A percentile compares a stretch with the other conserved stretches of the same genome.
Conservation (phyloP, 2,329 filamentous ascomycete genomes). For the Fusarium ambrosium region DNA sequence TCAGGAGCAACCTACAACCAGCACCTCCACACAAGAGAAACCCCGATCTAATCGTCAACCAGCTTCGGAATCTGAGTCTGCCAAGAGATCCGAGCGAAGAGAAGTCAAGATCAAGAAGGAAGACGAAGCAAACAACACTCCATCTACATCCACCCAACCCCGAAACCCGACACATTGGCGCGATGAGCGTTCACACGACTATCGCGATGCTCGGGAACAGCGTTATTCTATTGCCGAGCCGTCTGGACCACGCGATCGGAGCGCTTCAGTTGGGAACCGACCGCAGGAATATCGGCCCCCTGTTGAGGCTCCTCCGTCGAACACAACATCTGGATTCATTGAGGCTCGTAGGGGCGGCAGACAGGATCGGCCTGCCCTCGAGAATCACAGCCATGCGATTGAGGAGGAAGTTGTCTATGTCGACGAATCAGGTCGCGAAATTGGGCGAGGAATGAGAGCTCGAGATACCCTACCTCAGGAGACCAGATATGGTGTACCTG, state of each 20-base stretch:
- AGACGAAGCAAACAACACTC: neutral
- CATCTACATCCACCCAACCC: neutral
- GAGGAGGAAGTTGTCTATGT: conserved; percentile 46
- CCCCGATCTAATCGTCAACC: conserved; percentile 7
- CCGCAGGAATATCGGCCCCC: conserved; percentile 11
- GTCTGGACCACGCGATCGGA: conserved; percentile 25
- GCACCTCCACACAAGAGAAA: neutral
- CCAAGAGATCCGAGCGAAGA: neutral
- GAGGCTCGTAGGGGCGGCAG: conserved; percentile 10
- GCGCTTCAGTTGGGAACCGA: conserved; percentile 35
- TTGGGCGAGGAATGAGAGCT: conserved; percentile 39
- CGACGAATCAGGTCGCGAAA: conserved; percentile 42
- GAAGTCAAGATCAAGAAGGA: conserved; percentile 1
- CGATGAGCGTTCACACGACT: conserved; percentile 19
- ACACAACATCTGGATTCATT: conserved; percentile 10
- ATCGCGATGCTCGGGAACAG: conserved; percentile 34
- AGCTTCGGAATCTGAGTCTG: conserved; percentile 3
- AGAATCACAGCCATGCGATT: conserved; percentile 14
- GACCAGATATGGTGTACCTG: conserved; percentile 15
- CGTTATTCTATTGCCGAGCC: conserved; percentile 20
- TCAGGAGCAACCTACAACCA: neutral
- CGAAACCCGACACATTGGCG: conserved; percentile 14
- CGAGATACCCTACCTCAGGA: conserved; percentile 29
- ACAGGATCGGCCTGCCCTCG: conserved; percentile 1
- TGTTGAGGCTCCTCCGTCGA: neutral